phyloP scores from a whole-genome alignment of 768 basidiomycete species.

The Leccinellum albellum region DNA sequence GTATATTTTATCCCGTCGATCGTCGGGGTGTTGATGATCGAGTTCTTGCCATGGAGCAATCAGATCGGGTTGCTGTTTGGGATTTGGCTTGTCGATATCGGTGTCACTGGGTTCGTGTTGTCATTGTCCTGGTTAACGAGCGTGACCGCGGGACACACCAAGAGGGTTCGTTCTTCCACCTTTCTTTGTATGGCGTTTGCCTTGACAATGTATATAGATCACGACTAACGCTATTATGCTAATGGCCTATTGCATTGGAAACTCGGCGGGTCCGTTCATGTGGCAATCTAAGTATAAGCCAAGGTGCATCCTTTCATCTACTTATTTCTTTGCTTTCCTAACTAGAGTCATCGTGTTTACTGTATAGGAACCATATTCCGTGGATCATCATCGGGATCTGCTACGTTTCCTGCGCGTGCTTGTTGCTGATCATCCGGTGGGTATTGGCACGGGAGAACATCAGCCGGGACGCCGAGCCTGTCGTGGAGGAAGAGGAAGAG shows the following conservation, averaged over 20 bases:
- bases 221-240: slow-evolving; percentile 67
- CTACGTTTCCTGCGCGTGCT: slow-evolving; percentile 41
- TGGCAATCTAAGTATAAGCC: slow-evolving; percentile 44
- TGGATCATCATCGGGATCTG: slow-evolving; percentile 44
- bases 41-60: slow-evolving; percentile 61
- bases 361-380: slow-evolving; percentile 60
- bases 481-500: slow-evolving; percentile 54
- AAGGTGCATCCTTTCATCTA: slow-evolving; percentile 36
- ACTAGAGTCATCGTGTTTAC: not conserved
- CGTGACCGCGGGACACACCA: slow-evolving; percentile 71
- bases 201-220: slow-evolving; percentile 7
- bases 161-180: slow-evolving; percentile 48
- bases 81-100: slow-evolving; percentile 37
- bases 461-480: slow-evolving; percentile 56
- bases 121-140: slow-evolving; percentile 61
- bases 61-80: slow-evolving; percentile 63
- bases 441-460: slow-evolving; percentile 59
- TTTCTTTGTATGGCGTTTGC: not conserved
- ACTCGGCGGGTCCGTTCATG: slow-evolving; percentile 73
- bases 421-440: slow-evolving; percentile 30
- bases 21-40: slow-evolving; percentile 57
- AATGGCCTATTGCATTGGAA: slow-evolving; percentile 63
- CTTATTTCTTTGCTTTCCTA: not conserved
- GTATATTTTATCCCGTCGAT: slow-evolving; percentile 64
- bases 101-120: slow-evolving; percentile 55